Conservation (phyloP, 805 yeast genomes). For the Pichia eremophila region DNA sequence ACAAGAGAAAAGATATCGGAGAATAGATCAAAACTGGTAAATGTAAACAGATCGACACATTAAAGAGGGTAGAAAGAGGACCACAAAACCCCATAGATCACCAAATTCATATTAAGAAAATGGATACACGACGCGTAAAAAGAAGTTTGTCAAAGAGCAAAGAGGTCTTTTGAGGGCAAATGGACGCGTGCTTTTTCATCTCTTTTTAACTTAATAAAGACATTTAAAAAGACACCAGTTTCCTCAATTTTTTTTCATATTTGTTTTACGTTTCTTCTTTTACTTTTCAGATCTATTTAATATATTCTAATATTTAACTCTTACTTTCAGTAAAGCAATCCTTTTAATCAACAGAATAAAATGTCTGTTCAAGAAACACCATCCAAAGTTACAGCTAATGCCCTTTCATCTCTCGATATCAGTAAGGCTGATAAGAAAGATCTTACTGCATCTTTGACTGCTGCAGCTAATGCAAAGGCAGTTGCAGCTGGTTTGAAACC, state of each 20-base stretch:
- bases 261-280: background rate
- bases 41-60: no score
- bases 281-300: background rate
- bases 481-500: conserved; percentile 13
- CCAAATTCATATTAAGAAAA: no score
- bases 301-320: no score
- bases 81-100: no score
- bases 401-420: conserved; percentile 44
- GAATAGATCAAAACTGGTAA: no score
- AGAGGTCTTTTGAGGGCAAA: background rate
- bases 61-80: no score
- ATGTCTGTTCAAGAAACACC: conserved; percentile 63
- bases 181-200: background rate
- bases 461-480: conserved; percentile 31
- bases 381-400: conserved; percentile 53
- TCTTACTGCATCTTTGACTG: conserved; percentile 31
- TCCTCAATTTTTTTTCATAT: background rate
- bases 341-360: background rate
- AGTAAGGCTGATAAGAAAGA: conserved; percentile 32
- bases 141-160: background rate
- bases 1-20: no score
- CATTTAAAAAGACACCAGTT: background rate
- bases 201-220: background rate
- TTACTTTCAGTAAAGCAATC: no score
- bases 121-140: background rate